Evolutionary conservation across 257 asterid genomes (phyloP), one percentile per base, ranked within the genome.

Genomic region (Ilex aquifolium): DNA sequence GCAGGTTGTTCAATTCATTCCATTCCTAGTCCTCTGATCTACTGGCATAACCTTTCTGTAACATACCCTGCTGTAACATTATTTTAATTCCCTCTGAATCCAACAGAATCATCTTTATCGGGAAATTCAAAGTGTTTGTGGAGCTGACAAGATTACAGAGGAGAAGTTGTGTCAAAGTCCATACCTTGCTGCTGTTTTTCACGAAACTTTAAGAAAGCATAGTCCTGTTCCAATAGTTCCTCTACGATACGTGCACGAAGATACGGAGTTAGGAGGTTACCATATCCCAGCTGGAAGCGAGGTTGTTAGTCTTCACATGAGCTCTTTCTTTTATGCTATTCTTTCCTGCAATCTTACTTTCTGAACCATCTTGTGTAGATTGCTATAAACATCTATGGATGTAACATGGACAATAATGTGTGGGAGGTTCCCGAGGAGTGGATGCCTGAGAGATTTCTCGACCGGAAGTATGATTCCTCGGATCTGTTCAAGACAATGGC

Each of bases 151-250:
- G 62, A 71, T 89, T 36, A 78, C 82, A 0, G 97, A 92, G 75
- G 94, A 84, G 69, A 82, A 92, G 32, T 31, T 92, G 59, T 76
- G 85, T 68, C 73, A 80, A 59, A 84, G 87, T 65, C 95, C 96
- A 8, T 92, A 83, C 80, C 69, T 92, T 54, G 63, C 90, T 29
- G 95, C 91, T n/a, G 74, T 92, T 61, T 92, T 92, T 72, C 96
- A 92, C 15, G 97, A 92, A 79, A 89, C 95, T 2, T 29, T 89
- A 81, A 79, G 99, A 64, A 78, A 64, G 31, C 83, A 92, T 66
- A 82, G 90, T 40, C 97, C 97, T 0, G 95, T 73, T 29, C 94
- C 99, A 0, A 69, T 92, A 56, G 79, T 87, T 61, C 99, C 97
- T 14, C 62, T 92, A 39, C 77, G 96, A 57, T 87, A 89, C 8